A percentile compares a stretch with the other conserved stretches of the same genome.
Evolutionary conservation across 2,329 filamentous ascomycete genomes (phyloP).

Genomic region (Tolypocladium ophioglossoides): DNA sequence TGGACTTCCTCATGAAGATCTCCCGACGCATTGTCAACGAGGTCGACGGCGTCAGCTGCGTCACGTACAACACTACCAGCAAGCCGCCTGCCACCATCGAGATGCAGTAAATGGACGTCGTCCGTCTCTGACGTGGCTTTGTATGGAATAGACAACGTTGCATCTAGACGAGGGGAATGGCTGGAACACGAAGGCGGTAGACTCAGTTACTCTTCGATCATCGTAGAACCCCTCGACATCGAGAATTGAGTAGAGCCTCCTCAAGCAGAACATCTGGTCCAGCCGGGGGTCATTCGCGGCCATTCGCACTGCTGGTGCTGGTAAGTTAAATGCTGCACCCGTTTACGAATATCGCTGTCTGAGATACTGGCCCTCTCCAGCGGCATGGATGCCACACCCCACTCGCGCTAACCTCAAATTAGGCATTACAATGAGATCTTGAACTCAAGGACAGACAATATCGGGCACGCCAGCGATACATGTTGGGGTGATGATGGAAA

Average conservation of each 20-base stretch:
- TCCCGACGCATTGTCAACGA: constrained; percentile 55
- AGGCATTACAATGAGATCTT: background rate
- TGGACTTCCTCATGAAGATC: constrained; percentile 53
- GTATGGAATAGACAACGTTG: background rate
- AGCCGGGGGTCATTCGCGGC: background rate
- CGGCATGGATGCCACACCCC: background rate
- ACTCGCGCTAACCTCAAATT: background rate
- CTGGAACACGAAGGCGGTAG: background rate
- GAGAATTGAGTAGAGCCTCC: background rate
- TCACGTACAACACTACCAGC: constrained; percentile 53
- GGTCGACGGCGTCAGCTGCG: constrained; percentile 61
- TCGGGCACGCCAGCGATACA: background rate
- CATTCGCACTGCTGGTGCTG: background rate
- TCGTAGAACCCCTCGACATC: background rate
- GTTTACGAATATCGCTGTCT: background rate
- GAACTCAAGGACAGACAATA: background rate
- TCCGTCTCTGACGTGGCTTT: no score
- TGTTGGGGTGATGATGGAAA: background rate
- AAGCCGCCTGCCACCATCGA: constrained; percentile 66
- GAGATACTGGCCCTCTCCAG: background rate
- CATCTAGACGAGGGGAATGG: background rate
- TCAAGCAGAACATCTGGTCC: background rate
- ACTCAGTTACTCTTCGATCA: background rate
- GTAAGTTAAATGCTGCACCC: background rate
- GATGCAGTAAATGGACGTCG: constrained; percentile 44